Base-by-base conservation (phyloP, 2,329 filamentous ascomycete species). In the Colletotrichum navitas region DNA sequence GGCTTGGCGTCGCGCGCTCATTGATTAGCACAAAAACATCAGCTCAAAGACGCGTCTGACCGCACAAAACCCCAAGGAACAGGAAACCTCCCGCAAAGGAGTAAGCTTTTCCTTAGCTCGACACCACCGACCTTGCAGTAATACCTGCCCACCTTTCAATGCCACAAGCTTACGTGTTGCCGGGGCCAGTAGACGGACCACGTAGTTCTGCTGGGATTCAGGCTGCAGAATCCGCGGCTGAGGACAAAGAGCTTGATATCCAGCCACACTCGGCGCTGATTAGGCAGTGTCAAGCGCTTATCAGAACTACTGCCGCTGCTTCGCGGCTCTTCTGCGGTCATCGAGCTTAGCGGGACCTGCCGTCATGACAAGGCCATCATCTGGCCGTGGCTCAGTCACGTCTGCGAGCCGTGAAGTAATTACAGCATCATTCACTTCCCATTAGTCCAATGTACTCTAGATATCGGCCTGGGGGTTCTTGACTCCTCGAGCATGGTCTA, bases 161-260 rank as follows among this genome's bases (percentile, higher is more conserved):
- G 26, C 41, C 12, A 29, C 24, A 49, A 36, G 43, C 43, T 26
- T 34, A 32, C 62, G 21, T 14, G 12, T 6, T 34, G 45, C 59
- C 29, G 41, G 64, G 58, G 14, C 47, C 36, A 26, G 45, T n/a
- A 24, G n/a, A 32, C 11, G 32, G 58, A 16, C 14, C 12, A 8
- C 24, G 5, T 52, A 47, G 52, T 59, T 59, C 41, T 54, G 43
- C 29, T 41, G 36, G 49, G 34, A n/a, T 68, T 34, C 47, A 49
- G 29, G 54, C 65, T 41, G 65, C 68, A 54, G 45, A 45, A 63
- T 68, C 52, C 32, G 68, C 58, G 59, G 32, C 68, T 47, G 63
- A 68, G 36, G 49, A 26, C 64, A 68, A 68, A 58, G 68, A 61
- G 59, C 68, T 71, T 68, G 43, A 63, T 54, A 63, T 34, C 41